Evolutionary conservation across 352 stramenopile genomes (phyloP), one percentile per base, ranked within the genome.

Genomic region (Globisporangium camurandrum): DNA sequence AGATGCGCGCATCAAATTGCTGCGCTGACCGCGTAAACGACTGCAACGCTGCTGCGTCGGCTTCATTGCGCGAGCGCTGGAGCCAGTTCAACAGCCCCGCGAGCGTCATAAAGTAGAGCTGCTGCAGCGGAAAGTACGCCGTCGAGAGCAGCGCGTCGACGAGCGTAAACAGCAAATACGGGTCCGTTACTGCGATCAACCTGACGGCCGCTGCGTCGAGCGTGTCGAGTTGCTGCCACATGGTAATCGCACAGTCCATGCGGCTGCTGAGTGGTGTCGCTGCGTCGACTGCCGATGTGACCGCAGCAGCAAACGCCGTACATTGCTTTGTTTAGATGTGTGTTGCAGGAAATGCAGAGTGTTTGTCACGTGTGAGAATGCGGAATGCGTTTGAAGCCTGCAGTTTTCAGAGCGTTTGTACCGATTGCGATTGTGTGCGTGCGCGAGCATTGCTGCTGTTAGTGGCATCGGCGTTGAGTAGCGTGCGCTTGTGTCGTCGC

Each of bases 71-170:
- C 7, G 23, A 56, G 43, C 36, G 56, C 37, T 64, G 69, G n/a
- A 86, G 39, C 37, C 53, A 54, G 34, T 61, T 54, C 4, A 82
- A 23, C 44, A 86, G 57, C 22, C 49, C 68, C 2, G 64, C 57
- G 3, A 82, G 44, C 1, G 57, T 59, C 71, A 84, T 79, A 47
- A 80, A 79, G 46, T 61, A 86, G 11, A 81, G 52, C 36, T 81
- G 69, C 57, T 86, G 75, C 4, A 86, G 49, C n/a, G 75, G 75
- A 19, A 86, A 76, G 40, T 86, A 84, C 6, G 69, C 53, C 8
- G 69, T 84, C 24, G 71, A 60, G 4, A 82, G 49, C 41, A 84
- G 38, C 16, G 69, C 65, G 27, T 76, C 54, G 22, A 72, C 61
- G 36, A 86, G 19, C 17, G 64, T 64, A n/a, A 68, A 30, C 31